Conservation (phyloP, 345 rosid genomes). For the Balakata baccata region DNA sequence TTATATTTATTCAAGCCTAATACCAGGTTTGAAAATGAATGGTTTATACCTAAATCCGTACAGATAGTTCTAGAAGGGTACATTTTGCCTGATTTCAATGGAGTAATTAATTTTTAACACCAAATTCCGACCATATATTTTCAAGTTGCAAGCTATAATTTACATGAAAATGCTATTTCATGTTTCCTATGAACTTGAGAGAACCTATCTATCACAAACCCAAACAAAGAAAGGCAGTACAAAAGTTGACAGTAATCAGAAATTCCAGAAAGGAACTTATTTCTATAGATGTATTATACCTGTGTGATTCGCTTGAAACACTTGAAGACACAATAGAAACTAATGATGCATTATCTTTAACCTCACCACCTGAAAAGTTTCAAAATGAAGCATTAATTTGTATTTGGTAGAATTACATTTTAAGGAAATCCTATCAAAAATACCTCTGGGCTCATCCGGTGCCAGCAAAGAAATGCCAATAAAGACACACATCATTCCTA, state of each 20-base stretch:
- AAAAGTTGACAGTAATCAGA: slow-evolving; percentile 36
- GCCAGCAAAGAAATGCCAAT: slow-evolving; percentile 87
- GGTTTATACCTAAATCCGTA: background rate
- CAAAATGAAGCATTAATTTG: slow-evolving; percentile 1
- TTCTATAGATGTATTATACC: slow-evolving; percentile 34
- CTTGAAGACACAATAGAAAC: slow-evolving; percentile 53
- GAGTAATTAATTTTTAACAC: background rate
- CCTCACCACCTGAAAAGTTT: slow-evolving; percentile 57
- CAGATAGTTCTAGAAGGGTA: background rate
- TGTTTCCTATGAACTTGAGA: background rate
- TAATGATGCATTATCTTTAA: slow-evolving; percentile 53
- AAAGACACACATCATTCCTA: slow-evolving; percentile 84
- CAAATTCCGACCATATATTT: background rate
- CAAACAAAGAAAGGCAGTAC: slow-evolving; percentile 21
- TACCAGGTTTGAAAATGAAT: background rate
- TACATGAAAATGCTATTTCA: background rate
- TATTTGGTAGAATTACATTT: background rate
- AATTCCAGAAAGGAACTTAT: background rate
- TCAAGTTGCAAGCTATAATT: background rate
- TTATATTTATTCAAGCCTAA: background rate
- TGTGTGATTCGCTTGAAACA: slow-evolving; percentile 58
- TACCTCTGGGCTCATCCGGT: slow-evolving; percentile 90
- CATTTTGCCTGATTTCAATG: background rate
- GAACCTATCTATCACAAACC: background rate
- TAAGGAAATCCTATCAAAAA: background rate